phyloP scores from a whole-genome alignment of 257 asterid species.

The Solanum verrucosum region DNA sequence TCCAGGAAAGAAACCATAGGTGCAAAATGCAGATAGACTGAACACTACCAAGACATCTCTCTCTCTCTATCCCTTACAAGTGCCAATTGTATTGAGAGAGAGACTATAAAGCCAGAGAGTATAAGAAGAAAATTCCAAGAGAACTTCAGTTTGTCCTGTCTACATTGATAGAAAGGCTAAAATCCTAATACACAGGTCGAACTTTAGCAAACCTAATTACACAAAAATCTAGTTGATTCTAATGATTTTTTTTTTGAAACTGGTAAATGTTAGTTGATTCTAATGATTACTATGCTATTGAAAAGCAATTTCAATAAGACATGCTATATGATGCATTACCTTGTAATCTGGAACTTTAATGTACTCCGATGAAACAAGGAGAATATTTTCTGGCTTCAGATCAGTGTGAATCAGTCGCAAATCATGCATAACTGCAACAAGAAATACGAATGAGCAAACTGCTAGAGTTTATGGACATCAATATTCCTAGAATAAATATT shows the following conservation, averaged over 20 bases:
- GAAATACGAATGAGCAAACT: conserved; percentile 4
- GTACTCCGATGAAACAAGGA: conserved; percentile 75
- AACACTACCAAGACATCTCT: background rate
- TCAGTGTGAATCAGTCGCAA: conserved; percentile 84
- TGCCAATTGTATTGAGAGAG: background rate
- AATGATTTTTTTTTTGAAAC: background rate
- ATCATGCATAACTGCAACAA: conserved; percentile 82
- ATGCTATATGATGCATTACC: conserved; percentile 25
- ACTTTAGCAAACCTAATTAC: background rate
- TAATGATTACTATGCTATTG: background rate
- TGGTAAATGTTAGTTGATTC: background rate
- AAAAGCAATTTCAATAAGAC: background rate
- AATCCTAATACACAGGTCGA: background rate
- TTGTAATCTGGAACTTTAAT: conserved; percentile 64
- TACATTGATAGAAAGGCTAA: background rate
- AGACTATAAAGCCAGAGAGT: background rate
- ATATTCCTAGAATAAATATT: background rate
- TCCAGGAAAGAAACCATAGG: background rate
- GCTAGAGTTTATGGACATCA: background rate
- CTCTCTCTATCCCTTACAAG: background rate
- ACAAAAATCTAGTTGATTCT: background rate
- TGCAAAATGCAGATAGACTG: background rate
- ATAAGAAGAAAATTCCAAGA: background rate
- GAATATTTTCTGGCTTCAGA: conserved; percentile 92
- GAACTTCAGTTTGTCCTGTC: background rate